Base-by-base conservation (phyloP, 805 yeast genomes). In the Kregervanrija delftensis region DNA sequence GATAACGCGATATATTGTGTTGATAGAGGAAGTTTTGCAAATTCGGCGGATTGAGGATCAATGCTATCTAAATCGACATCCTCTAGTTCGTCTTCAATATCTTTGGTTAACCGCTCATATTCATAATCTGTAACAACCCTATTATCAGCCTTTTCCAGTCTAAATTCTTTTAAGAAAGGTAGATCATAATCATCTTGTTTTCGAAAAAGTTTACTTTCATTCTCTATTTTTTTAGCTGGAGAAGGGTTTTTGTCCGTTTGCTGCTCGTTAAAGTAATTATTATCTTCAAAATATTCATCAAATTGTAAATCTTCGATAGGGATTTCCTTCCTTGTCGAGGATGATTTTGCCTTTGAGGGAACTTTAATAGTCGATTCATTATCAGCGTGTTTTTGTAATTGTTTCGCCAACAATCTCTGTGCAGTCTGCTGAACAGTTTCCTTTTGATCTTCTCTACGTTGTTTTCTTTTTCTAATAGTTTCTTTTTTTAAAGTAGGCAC, bases 1-100 rank as follows among this genome's bases (percentile, higher is more conserved):
- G 93, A 86, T 11, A 93, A 66, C 3, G 88, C 77, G 76, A 89
- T 87, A 59, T 93, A 93, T 59, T 89, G 96, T 0, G 96, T 81
- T 0, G 89, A 77, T 41, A 82, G 67, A 0, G 99, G 96, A n/a
- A 93, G 66, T 15, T 72, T 71, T 11, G 73, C 70, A 58, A 93
- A 93, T 50, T 86, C 89, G 16, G 75, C 65, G 0, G 97, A 89
- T 3, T 80, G 74, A 9, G 96, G 96, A 59, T 93, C 96, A 22
- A 93, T 77, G 1, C 77, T 68, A 49, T 84, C 83, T 39, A 85
- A 66, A 61, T 81, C 84, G 15, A 86, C 66, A 1, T 82, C 86
- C 44, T 81, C 86, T 9, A 89, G 73, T 32, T 79, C 83, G 42
- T 72, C 72, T 34, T 79, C 77, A 34, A 76, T 63, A 34, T 78